Evolutionary conservation across 2,329 filamentous ascomycete species (phyloP).

Genomic region (Salinomyces thailandicus): DNA sequence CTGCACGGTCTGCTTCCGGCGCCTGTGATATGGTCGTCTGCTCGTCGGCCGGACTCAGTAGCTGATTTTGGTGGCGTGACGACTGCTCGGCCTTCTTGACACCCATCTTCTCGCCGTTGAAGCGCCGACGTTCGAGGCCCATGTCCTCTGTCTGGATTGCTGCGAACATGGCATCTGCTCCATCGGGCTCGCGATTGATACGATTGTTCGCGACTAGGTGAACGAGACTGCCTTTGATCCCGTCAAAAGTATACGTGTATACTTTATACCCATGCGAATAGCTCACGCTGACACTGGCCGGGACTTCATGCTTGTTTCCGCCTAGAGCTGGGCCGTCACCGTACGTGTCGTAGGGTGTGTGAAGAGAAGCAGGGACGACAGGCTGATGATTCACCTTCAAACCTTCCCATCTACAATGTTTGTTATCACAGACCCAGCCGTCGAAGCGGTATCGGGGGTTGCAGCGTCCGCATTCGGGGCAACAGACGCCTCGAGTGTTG

Average conservation of each 20-base stretch:
- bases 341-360: conserved; percentile 19
- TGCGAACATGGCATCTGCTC: conserved; percentile 52
- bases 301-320: conserved; percentile 19
- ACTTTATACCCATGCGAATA: conserved; percentile 34
- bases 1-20: background rate
- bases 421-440: conserved; percentile 50
- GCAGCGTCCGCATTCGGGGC: conserved; percentile 52
- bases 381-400: conserved; percentile 17
- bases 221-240: conserved; percentile 35
- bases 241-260: conserved; percentile 38
- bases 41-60: conserved; percentile 2
- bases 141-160: conserved; percentile 33
- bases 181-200: conserved; percentile 42
- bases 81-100: background rate
- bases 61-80: background rate
- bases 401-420: conserved; percentile 36
- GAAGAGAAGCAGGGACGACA: conserved; percentile 15
- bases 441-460: conserved; percentile 51
- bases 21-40: background rate
- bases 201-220: conserved; percentile 48
- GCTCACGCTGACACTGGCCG: conserved; percentile 24
- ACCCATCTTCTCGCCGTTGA: conserved; percentile 11
- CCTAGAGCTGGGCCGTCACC: conserved; percentile 20
- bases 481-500: conserved; percentile 56
- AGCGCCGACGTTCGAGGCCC: conserved; percentile 24